Percentiles rank a stretch among this genome's conserved stretches.
Evolutionary conservation across 768 basidiomycete species (phyloP).

Genomic region (Boletus barrowsii): DNA sequence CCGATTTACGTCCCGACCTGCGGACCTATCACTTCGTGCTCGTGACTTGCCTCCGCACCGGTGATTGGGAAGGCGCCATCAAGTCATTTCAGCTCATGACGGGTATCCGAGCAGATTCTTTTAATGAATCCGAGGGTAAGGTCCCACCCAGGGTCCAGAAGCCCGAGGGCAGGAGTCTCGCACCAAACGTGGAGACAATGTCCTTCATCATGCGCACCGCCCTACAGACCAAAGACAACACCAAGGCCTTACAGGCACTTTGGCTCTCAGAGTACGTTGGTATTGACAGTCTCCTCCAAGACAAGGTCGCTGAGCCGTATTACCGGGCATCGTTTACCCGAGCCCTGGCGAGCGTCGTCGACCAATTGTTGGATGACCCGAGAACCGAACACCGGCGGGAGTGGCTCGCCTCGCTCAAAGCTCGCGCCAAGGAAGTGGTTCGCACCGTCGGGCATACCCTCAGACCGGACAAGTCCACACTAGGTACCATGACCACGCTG

Average conservation of each 20-base stretch:
- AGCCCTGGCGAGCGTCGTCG: constrained; percentile 41
- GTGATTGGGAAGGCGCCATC: constrained; percentile 59
- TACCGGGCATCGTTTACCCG: constrained; percentile 48
- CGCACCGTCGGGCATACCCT: constrained; percentile 11
- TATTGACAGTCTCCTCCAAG: constrained; percentile 34
- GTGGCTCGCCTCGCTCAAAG: constrained; percentile 18
- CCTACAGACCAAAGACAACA: constrained; percentile 45
- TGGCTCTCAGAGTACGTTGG: constrained; percentile 55
- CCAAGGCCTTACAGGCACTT: constrained; percentile 56
- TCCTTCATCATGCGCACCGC: constrained; percentile 59
- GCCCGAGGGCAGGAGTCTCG: constrained; percentile 41
- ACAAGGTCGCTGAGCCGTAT: constrained; percentile 29
- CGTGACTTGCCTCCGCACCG: constrained; percentile 57
- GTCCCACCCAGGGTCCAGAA: constrained; percentile 40
- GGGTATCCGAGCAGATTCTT: constrained; percentile 55
- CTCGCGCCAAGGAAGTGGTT: constrained; percentile 17
- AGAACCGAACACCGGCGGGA: constrained; percentile 14
- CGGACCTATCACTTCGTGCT: constrained; percentile 61
- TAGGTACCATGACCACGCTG: constrained; percentile 26
- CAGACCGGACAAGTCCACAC: constrained; percentile 17
- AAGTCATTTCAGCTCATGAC: constrained; percentile 71
- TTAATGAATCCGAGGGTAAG: constrained; percentile 36
- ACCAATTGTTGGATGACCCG: constrained; percentile 30
- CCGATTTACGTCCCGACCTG: constrained; percentile 33
- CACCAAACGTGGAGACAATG: constrained; percentile 52